Conservation (phyloP, 208 protist species). For the Endotrypanum monterogeii region DNA sequence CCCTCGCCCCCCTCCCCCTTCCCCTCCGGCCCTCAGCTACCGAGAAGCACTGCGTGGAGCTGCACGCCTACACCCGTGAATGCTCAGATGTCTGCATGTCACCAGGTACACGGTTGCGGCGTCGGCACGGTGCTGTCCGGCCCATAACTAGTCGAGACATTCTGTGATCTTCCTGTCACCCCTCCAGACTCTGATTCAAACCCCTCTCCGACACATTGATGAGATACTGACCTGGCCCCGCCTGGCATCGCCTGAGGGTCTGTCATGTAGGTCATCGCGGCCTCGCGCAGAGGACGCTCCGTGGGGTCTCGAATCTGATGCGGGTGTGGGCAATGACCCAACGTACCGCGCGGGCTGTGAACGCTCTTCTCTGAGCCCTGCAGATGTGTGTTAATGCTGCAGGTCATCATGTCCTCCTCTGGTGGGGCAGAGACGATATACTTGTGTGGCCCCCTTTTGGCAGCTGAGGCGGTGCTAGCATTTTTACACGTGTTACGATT, state of each 20-base stretch:
- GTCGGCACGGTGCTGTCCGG: constrained; percentile 21
- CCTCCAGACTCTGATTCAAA: constrained; percentile 16
- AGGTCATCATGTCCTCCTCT: constrained; percentile 17
- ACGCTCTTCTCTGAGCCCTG: constrained; percentile 2
- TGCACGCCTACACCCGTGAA: constrained; percentile 6
- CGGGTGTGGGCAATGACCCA: not conserved
- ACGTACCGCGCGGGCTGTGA: not conserved
- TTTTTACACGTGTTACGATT: not conserved
- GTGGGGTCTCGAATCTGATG: not conserved
- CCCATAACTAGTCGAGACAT: constrained; percentile 20
- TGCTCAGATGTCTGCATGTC: constrained; percentile 11
- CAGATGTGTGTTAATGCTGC: constrained; percentile 7
- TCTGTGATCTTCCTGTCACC: constrained; percentile 17
- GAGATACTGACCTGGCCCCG: no score
- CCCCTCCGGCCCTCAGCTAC: not conserved
- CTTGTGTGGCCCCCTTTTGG: not conserved
- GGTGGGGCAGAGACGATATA: constrained; percentile 10
- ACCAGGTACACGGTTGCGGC: constrained; percentile 7
- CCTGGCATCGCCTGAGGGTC: not conserved
- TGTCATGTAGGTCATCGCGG: not conserved
- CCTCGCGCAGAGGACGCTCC: not conserved
- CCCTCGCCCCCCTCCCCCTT: not conserved
- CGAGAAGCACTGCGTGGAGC: not conserved
- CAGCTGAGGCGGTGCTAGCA: not conserved
- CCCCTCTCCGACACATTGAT: not conserved